A percentile compares a stretch with the other conserved stretches of the same genome.
Conservation (phyloP, 495 filamentous ascomycete species). For the Articulospora tetracladia region DNA sequence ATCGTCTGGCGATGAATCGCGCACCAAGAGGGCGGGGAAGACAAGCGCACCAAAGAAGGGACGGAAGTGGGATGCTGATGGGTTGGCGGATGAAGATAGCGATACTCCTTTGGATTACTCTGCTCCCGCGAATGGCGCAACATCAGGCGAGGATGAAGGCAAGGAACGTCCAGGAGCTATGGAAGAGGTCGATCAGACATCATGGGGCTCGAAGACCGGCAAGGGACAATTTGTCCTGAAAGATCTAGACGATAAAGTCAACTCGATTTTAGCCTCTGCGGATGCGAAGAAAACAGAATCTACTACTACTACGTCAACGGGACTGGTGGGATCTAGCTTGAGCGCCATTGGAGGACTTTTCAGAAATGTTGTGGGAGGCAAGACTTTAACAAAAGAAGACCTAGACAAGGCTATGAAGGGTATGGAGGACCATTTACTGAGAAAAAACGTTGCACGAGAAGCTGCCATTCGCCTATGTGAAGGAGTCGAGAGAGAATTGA, state of each 20-base stretch:
- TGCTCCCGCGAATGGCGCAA: conserved; percentile 49
- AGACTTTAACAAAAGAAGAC: conserved; percentile 81
- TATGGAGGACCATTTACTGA: conserved; percentile 92
- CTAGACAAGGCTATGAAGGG: conserved; percentile 87
- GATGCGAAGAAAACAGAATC: conserved; percentile 33
- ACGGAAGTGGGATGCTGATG: conserved; percentile 88
- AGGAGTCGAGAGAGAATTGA: conserved; percentile 80
- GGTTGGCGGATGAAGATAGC: conserved; percentile 81
- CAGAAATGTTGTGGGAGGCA: conserved; percentile 90
- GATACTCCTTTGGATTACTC: conserved; percentile 86
- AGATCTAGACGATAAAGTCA: conserved; percentile 90
- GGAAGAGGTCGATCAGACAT: conserved; percentile 69
- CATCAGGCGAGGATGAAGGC: conserved; percentile 42
- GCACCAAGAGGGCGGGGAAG: conserved; percentile 42
- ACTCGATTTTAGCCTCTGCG: conserved; percentile 66
- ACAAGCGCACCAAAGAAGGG: conserved; percentile 71
- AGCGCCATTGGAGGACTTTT: conserved; percentile 82
- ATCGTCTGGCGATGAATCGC: conserved; percentile 82
- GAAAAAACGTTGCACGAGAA: conserved; percentile 95
- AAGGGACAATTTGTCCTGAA: conserved; percentile 93
- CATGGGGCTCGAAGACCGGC: conserved; percentile 78
- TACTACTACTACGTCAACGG: conserved; percentile 35
- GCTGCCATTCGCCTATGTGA: conserved; percentile 89
- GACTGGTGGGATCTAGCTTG: conserved; percentile 72
- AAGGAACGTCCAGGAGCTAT: conserved; percentile 43